phyloP scores from a whole-genome alignment of 2,329 filamentous ascomycete genomes.

The Onygenales sp. region DNA sequence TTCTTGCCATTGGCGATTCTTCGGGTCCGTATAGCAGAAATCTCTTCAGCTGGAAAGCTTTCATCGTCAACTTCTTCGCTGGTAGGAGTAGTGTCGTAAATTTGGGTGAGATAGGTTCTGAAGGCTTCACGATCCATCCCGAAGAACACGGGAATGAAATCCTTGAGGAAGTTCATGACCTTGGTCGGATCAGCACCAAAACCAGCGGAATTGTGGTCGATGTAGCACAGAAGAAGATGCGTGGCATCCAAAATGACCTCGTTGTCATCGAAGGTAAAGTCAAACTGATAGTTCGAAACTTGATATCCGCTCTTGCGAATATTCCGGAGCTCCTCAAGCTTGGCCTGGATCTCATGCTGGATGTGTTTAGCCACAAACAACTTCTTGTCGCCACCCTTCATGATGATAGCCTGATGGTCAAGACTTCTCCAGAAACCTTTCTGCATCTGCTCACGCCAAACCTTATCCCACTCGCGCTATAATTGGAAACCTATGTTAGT shows the following conservation, averaged over 20 bases:
- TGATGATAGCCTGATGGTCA: constrained; percentile 89
- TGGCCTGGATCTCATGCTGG: constrained; percentile 81
- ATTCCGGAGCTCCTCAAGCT: constrained; percentile 81
- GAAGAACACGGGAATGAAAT: constrained; percentile 68
- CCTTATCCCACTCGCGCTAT: constrained; percentile 93
- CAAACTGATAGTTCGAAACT: constrained; percentile 61
- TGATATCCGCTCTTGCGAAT: constrained; percentile 53
- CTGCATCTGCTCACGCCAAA: constrained; percentile 93
- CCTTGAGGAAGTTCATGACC: constrained; percentile 65
- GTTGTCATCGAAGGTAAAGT: constrained; percentile 63
- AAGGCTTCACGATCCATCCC: constrained; percentile 63
- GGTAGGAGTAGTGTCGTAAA: constrained; percentile 61
- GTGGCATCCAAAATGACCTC: constrained; percentile 51
- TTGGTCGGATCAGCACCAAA: constrained; percentile 58
- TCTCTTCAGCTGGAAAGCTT: constrained; percentile 54
- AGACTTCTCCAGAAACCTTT: constrained; percentile 92
- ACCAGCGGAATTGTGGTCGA: constrained; percentile 39
- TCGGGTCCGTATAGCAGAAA: constrained; percentile 57
- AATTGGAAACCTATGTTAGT: constrained; percentile 5
- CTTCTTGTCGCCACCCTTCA: constrained; percentile 83
- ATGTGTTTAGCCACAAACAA: constrained; percentile 84
- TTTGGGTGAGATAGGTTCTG: constrained; percentile 55
- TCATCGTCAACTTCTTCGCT: constrained; percentile 73
- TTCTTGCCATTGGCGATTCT: constrained; percentile 56
- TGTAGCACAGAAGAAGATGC: constrained; percentile 38